Percentiles rank a stretch among this genome's conserved stretches.
These are phyloP conservation scores for Termitomyces sp. DNA, from an alignment of 768 basidiomycete species.

Conservation along the genomic window DNA sequence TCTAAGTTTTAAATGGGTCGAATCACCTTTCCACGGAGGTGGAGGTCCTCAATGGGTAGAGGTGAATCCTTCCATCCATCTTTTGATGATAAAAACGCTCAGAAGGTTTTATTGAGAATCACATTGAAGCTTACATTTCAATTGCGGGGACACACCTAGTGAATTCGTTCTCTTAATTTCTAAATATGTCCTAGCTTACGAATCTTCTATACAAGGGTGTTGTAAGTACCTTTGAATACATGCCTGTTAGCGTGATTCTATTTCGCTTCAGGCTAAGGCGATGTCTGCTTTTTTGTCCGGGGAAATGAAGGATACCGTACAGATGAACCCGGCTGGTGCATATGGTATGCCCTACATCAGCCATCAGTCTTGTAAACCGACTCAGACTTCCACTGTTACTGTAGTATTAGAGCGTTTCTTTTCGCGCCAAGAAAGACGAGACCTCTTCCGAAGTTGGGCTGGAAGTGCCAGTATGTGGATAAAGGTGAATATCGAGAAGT, in stretches of 20 bases:
- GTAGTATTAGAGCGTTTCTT: conserved; percentile 85
- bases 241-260: neutral
- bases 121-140: conserved; percentile 81
- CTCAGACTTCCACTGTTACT: neutral
- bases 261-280: conserved; percentile 65
- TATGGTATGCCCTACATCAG: conserved; percentile 44
- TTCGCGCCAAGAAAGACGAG: conserved; percentile 81
- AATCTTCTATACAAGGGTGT: conserved; percentile 49
- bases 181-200: neutral
- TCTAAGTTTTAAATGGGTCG: conserved; percentile 91
- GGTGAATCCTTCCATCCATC: conserved; percentile 31
- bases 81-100: neutral
- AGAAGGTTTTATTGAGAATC: conserved; percentile 39
- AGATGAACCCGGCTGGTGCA: conserved; percentile 76
- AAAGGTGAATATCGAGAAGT: conserved; percentile 49
- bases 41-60: conserved; percentile 93
- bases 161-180: neutral
- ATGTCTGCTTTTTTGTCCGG: conserved; percentile 94
- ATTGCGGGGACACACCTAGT: conserved; percentile 87
- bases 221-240: conserved; percentile 34
- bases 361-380: neutral
- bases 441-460: conserved; percentile 91
- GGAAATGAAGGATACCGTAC: conserved; percentile 92
- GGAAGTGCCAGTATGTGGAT: conserved; percentile 94
- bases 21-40: conserved; percentile 73